Percentiles rank a stretch among this genome's conserved stretches.
Evolutionary conservation across 768 basidiomycete species (phyloP).

Genomic region (Podaxis sp.): DNA sequence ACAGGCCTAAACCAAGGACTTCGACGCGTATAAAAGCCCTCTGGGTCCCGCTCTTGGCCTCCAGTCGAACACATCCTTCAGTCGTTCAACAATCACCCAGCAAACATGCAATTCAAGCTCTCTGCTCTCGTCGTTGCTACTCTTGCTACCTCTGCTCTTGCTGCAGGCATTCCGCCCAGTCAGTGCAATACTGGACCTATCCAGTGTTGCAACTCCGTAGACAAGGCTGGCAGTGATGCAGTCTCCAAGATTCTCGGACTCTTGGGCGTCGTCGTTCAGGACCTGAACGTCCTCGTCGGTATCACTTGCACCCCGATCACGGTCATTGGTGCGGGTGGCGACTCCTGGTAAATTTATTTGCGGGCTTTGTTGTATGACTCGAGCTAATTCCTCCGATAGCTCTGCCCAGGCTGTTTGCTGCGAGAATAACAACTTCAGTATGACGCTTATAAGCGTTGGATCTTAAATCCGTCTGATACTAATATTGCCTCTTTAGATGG

Average conservation of each 20-base stretch:
- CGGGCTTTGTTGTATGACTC: background rate
- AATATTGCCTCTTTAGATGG: conserved; percentile 21
- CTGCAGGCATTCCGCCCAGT: conserved; percentile 16
- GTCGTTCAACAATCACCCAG: conserved; percentile 15
- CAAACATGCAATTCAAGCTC: conserved; percentile 24
- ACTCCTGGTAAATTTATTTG: conserved; percentile 22
- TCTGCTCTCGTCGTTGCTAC: conserved; percentile 20
- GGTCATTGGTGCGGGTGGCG: conserved; percentile 23
- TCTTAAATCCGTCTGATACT: background rate
- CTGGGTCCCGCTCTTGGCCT: background rate
- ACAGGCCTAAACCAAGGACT: background rate
- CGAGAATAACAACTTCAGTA: conserved; percentile 31
- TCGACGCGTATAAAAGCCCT: background rate
- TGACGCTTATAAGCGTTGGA: conserved; percentile 6
- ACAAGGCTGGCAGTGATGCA: conserved; percentile 15
- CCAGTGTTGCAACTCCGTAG: conserved; percentile 29
- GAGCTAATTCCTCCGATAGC: conserved; percentile 16
- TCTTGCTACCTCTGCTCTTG: conserved; percentile 23
- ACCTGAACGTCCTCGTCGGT: conserved; percentile 26
- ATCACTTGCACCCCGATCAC: conserved; percentile 28
- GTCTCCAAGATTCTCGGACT: conserved; percentile 17
- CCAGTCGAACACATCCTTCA: conserved; percentile 19
- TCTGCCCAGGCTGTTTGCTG: conserved; percentile 32
- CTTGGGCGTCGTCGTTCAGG: conserved; percentile 20
- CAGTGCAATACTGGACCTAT: background rate